These are phyloP conservation scores for Ustilago esculenta DNA, from an alignment of 1,284 basidiomycete species.

Conservation along the genomic window DNA sequence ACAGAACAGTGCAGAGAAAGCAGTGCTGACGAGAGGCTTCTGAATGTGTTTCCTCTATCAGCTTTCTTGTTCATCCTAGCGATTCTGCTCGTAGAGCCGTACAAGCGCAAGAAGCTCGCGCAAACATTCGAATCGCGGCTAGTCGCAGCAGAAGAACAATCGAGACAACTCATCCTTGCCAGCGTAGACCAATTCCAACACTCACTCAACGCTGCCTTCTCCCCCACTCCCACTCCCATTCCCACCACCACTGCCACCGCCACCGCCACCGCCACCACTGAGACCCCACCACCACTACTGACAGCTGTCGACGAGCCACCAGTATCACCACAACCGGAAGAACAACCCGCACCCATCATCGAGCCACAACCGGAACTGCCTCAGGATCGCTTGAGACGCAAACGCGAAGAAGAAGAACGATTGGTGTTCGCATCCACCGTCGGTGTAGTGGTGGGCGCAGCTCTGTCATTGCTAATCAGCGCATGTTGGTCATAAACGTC, in stretches of 20 bases:
- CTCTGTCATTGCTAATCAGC: conserved; percentile 35
- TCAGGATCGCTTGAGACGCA: no score
- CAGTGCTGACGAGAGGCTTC: no score
- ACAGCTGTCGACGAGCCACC: no score
- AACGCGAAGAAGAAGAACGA: conserved; percentile 18
- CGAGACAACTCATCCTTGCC: conserved; percentile 31
- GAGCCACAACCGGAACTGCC: neutral
- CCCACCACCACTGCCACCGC: neutral
- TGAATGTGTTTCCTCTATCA: no score
- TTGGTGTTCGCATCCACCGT: conserved; percentile 40
- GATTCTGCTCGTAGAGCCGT: conserved; percentile 65
- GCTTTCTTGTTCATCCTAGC: conserved; percentile 60
- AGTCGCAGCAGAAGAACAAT: conserved; percentile 50
- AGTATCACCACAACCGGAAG: neutral
- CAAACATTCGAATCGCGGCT: conserved; percentile 61
- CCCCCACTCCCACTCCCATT: no score
- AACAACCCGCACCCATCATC: neutral
- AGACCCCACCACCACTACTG: neutral
- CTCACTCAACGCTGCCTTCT: conserved; percentile 12
- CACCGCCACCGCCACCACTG: no score
- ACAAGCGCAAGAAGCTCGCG: conserved; percentile 63
- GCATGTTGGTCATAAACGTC: conserved; percentile 26
- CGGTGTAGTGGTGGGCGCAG: conserved; percentile 39
- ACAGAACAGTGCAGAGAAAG: no score
- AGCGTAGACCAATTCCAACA: conserved; percentile 43